phyloP scores from a whole-genome alignment of 331 rosid genomes.

The Quercus lobata region DNA sequence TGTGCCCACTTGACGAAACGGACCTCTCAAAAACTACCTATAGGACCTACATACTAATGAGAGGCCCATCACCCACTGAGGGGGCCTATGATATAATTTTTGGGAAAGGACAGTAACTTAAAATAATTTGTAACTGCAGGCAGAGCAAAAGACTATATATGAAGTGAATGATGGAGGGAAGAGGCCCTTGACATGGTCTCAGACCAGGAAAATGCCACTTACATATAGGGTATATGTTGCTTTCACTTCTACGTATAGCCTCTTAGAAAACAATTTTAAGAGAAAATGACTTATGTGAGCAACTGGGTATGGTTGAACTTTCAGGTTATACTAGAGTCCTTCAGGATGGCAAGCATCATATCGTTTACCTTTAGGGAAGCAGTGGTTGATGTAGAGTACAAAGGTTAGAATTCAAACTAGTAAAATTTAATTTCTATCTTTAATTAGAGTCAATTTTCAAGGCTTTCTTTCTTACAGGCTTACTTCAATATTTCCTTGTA shows the following conservation, averaged over 20 bases:
- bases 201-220: slow-evolving; percentile 71
- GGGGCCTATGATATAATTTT: too few relatives aligned
- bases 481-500: slow-evolving; percentile 18
- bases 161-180: slow-evolving; percentile 57
- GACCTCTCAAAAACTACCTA: too few relatives aligned
- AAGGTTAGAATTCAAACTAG: slow-evolving; percentile 43
- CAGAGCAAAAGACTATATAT: slow-evolving; percentile 61
- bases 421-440: background rate
- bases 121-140: slow-evolving; percentile 29
- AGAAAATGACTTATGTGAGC: slow-evolving; percentile 1
- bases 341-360: slow-evolving; percentile 90
- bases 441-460: slow-evolving; percentile 1
- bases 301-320: slow-evolving; percentile 5
- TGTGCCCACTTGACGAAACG: too few relatives aligned
- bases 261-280: background rate
- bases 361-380: slow-evolving; percentile 94
- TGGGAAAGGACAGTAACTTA: too few relatives aligned
- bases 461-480: background rate
- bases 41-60: too few relatives aligned
- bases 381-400: slow-evolving; percentile 71
- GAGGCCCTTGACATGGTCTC: slow-evolving; percentile 67
- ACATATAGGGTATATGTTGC: slow-evolving; percentile 50
- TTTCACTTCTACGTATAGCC: background rate
- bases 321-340: slow-evolving; percentile 83
- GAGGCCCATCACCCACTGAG: too few relatives aligned